Evolutionary conservation across 352 stramenopile species (phyloP), one percentile per base, ranked within the genome.

Genomic region (Globisporangium carolinianum): DNA sequence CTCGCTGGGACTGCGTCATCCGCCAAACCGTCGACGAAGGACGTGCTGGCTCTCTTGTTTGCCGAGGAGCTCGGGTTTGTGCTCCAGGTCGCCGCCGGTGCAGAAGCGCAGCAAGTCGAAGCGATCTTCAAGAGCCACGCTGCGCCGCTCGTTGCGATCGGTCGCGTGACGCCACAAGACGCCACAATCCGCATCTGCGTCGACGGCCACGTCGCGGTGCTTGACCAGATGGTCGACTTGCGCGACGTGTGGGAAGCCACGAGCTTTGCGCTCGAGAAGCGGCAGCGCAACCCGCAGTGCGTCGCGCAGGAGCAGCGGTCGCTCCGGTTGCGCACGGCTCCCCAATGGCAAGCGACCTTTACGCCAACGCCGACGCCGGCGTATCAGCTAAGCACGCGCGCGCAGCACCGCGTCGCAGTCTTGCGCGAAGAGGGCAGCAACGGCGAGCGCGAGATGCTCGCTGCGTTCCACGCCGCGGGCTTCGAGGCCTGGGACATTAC

Each of bases 401-500:
- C 74, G 24, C 81, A 98, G 68, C 95, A 98, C 68, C 95, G 97
- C 57, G 95, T 99, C 39, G 96, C 93, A 38, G 83, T 99, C 18
- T 72, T 99, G 48, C 89, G 97, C 49, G 96, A 99, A 75, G 97
- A 99, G 85, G 97, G 97, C 55, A 98, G 89, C 67, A 99, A 99
- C 75, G 97, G 97, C 46, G 97, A 99, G 75, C 79, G 96, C 18
- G 97, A 99, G 71, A 99, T 99, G 97, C 75, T 96, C 47, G 89
- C 94, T 12, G 97, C 97, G 6, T 99, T 99, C 78, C 79, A 98
- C 60, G 71, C 93, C 24, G 97, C 96, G 17, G 97, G 97, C 9
- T 98, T 99, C 62, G 97, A 99, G 62, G 87, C 97, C 6, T 99
- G 97, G 97, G 96, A 99, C 81, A 75, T 98, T n/a, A 97, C 87